Base-by-base conservation (phyloP, 768 basidiomycete species). In the Hortiboletus flavorubellus region DNA sequence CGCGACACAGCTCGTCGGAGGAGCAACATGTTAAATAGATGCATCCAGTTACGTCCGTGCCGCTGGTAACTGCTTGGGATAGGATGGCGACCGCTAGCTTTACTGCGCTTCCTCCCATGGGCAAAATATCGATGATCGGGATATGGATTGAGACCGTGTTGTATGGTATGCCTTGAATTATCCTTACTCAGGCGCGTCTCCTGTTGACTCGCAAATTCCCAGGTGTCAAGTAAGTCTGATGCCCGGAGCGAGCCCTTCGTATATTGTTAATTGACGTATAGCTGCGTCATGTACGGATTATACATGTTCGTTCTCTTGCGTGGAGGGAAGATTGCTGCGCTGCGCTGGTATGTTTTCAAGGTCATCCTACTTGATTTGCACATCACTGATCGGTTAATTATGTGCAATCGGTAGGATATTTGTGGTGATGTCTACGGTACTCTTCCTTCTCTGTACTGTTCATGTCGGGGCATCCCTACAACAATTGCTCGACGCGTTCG, bases 401-500 rank as follows among this genome's bases (percentile, higher is more conserved):
- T 18, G 26, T 14, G 16, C 2, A 8, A 30, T 30, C 10, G n/a
- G 5, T 34, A 58, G 53, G 38, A 21, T 31, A 4, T 54, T 56
- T 21, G 0, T 18, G 31, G 33, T 41, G 31, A 31, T 12, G 26
- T 45, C 33, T 26, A 49, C 48, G 0, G 26, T 33, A n/a, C 33
- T 49, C 8, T 56, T 51, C 26, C 44, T 52, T 8, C 34, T 46
- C 15, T 38, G 34, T 7, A 48, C 55, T 4, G 8, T 35, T 16
- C 31, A 41, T 16, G 23, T 43, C 16, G 46, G 8, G 37, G 35
- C 21, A 8, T 48, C 49, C 21, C 26, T 52, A 18, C 56, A 35
- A 18, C 26, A 51, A 45, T 11, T 48, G 9, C 56, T 58, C 4
- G 37, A 58, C 11, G 43, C 51, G 3, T 58, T 58, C 29, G 37